Evolutionary conservation across 495 filamentous ascomycete species (phyloP), one percentile per base, ranked within the genome.

Genomic region (Xylaria grammica): DNA sequence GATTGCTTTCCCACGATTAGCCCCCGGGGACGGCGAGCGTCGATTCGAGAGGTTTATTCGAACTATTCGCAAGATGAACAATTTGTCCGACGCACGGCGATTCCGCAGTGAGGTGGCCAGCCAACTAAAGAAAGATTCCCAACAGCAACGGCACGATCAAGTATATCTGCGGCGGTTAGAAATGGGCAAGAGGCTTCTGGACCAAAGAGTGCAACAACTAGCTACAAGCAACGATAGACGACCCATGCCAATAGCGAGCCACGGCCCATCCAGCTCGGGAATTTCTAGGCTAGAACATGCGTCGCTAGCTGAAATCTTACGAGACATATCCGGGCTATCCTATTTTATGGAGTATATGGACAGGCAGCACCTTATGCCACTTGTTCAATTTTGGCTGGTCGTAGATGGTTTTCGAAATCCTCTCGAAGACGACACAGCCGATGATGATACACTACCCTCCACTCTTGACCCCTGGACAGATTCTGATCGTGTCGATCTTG

Each of bases 271-370:
- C 34, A 77, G 58, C 49, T 77, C 63, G 61, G 81, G 67, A 63
- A 81, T 70, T 70, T 87, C 92, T 17, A 81, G 82, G 44, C 71
- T 90, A 24, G 87, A 91, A 62, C 89, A 89, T 67, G 86, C 89
- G 9, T 88, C 91, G 0, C 81, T 98, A 4, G 85, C 86, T 32
- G 92, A 98, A 27, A 78, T 98, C 22, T 83, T 99, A 61, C 90
- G 93, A 65, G 91, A 95, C 74, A 87, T 94, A 9, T 88, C 94
- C 1, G 94, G 93, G 6, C 81, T 98, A 17, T 97, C 94, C 11
- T 99, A 97, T 72, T 97, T 98, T 74, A 99, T 98, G 96, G 96
- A 99, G 71, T 97, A 93, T 74, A 97, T 98, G 96, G 96, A 99
- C 74, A 90, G 94, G 29, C 89, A 91, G 71, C 81, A 85, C 30